Percentiles rank a stretch among this genome's conserved stretches.
phyloP scores from a whole-genome alignment of 1,284 basidiomycete genomes.

The Caloboletus inedulis region DNA sequence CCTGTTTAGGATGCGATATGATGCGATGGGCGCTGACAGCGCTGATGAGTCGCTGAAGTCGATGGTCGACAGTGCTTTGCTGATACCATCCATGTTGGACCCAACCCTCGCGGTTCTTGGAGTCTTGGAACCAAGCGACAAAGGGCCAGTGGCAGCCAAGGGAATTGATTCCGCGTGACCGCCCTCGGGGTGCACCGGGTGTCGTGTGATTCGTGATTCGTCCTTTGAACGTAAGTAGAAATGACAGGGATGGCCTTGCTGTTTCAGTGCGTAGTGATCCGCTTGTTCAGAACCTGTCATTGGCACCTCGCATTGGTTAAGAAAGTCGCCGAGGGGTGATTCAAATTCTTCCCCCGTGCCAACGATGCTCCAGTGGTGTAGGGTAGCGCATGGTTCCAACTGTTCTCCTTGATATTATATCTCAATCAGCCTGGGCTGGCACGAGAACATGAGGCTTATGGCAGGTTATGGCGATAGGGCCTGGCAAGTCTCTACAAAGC shows the following conservation, averaged over 20 bases:
- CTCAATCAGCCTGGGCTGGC: background rate
- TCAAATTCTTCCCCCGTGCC: background rate
- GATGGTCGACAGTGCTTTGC: constrained; percentile 1
- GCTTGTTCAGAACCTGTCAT: background rate
- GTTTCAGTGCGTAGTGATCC: constrained; percentile 8
- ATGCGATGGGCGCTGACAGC: background rate
- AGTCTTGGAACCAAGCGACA: constrained; percentile 1
- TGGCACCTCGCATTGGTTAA: background rate
- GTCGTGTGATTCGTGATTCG: constrained; percentile 5
- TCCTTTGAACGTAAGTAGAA: background rate
- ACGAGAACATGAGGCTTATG: background rate
- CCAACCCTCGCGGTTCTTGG: background rate
- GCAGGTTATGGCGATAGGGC: background rate
- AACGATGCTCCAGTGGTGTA: background rate
- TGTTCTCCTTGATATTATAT: background rate
- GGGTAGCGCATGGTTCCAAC: no score
- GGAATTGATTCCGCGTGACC: constrained; percentile 1
- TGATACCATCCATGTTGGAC: background rate
- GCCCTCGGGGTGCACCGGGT: constrained; percentile 8
- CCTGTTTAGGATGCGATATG: background rate
- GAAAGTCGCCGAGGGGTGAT: background rate
- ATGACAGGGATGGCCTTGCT: background rate
- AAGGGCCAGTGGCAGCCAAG: background rate
- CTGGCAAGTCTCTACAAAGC: background rate
- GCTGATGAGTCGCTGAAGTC: background rate